phyloP scores from a whole-genome alignment of 2,329 filamentous ascomycete species.

The Neoascochyta sp. region DNA sequence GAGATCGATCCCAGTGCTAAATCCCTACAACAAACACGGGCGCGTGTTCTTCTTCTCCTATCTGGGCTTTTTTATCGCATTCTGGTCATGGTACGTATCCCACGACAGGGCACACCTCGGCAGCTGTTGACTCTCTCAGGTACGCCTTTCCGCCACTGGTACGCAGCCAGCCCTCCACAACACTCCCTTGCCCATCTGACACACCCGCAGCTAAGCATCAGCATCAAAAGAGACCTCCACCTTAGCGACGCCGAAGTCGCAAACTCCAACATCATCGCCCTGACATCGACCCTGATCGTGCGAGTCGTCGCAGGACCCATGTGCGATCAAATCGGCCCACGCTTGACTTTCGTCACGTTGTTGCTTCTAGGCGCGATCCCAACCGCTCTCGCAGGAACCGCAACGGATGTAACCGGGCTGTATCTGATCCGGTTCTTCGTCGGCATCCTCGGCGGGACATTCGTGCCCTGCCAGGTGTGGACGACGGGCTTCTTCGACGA shows the following conservation, averaged over 20 bases:
- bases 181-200: slow-evolving; percentile 42
- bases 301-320: slow-evolving; percentile 74
- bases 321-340: slow-evolving; percentile 82
- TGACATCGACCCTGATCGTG: slow-evolving; percentile 61
- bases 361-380: slow-evolving; percentile 77
- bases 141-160: slow-evolving; percentile 87
- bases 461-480: slow-evolving; percentile 89
- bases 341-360: slow-evolving; percentile 71
- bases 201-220: slow-evolving; percentile 40
- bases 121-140: slow-evolving; percentile 44
- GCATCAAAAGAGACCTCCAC: slow-evolving; percentile 74
- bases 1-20: slow-evolving; percentile 72
- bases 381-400: slow-evolving; percentile 74
- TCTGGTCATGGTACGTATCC: slow-evolving; percentile 67
- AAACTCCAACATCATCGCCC: slow-evolving; percentile 87
- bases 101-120: no score
- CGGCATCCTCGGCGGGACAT: slow-evolving; percentile 71
- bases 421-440: slow-evolving; percentile 75
- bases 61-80: slow-evolving; percentile 81
- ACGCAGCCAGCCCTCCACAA: slow-evolving; percentile 21
- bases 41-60: slow-evolving; percentile 88
- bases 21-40: slow-evolving; percentile 74
- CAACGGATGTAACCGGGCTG: slow-evolving; percentile 64
- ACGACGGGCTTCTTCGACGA: slow-evolving; percentile 91
- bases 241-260: slow-evolving; percentile 68